Evolutionary conservation across 441 rosid genomes (phyloP).

Genomic region (Populus tomentosa): DNA sequence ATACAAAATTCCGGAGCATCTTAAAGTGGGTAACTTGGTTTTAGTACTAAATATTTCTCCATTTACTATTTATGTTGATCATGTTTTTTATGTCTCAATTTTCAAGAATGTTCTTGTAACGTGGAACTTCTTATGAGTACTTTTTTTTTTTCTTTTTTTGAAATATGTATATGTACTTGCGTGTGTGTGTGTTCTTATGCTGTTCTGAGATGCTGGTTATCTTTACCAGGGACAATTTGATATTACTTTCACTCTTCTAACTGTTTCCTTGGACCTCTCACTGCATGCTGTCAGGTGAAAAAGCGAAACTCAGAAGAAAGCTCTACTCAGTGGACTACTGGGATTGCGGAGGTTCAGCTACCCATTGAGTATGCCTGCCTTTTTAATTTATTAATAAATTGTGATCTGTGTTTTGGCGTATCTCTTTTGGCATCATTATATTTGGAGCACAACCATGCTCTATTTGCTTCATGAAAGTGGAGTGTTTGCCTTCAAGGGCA

Average conservation of each 20-base stretch:
- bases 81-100: neutral
- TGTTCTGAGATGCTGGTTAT: neutral
- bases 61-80: neutral
- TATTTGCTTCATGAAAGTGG: neutral
- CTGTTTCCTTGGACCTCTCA: constrained; percentile 3
- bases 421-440: neutral
- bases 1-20: constrained; percentile 89
- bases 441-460: neutral
- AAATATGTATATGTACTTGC: neutral
- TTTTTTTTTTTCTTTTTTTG: neutral
- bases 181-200: neutral
- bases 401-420: neutral
- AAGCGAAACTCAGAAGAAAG: constrained; percentile 87
- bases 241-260: neutral
- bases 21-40: constrained; percentile 47
- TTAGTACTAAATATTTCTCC: neutral
- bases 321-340: constrained; percentile 98
- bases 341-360: constrained; percentile 93
- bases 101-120: neutral
- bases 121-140: neutral
- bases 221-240: neutral
- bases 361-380: constrained; percentile 69
- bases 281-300: constrained; percentile 52
- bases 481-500: neutral
- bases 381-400: neutral